These are phyloP conservation scores for Camelina neglecta DNA, from an alignment of 345 rosid species.

Conservation along the genomic window DNA sequence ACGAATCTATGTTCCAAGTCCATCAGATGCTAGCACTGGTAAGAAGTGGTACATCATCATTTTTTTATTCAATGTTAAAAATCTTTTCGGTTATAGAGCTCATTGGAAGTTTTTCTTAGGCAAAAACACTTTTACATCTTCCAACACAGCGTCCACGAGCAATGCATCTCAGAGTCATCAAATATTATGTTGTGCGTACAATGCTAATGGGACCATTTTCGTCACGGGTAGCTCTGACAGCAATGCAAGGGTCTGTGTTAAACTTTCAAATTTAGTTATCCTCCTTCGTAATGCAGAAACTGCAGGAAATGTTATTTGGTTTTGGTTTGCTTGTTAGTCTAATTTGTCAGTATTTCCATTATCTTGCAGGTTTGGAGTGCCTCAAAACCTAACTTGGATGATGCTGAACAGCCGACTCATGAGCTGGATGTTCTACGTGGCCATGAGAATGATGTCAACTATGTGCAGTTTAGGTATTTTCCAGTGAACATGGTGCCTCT, in stretches of 20 bases:
- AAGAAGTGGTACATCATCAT: constrained; percentile 40
- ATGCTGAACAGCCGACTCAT: constrained; percentile 78
- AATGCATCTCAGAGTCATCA: constrained; percentile 68
- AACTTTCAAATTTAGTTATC: constrained; percentile 41
- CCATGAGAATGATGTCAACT: constrained; percentile 97
- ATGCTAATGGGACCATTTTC: constrained; percentile 96
- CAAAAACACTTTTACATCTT: constrained; percentile 56
- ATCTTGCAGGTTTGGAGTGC: constrained; percentile 95
- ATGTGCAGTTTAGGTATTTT: constrained; percentile 90
- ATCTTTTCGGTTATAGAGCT: constrained; percentile 28
- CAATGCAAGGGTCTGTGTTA: constrained; percentile 83
- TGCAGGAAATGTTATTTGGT: constrained; percentile 22
- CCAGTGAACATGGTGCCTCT: constrained; percentile 21
- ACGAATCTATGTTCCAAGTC: constrained; percentile 77
- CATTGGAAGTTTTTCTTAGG: constrained; percentile 54
- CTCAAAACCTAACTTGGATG: constrained; percentile 64
- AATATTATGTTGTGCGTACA: constrained; percentile 91
- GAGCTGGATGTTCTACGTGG: constrained; percentile 93
- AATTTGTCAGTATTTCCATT: constrained; percentile 39
- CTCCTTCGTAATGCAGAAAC: constrained; percentile 36
- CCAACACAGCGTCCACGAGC: constrained; percentile 63
- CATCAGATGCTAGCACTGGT: constrained; percentile 72
- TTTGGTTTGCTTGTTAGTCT: constrained; percentile 30
- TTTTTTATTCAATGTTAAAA: not conserved
- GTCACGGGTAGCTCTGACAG: constrained; percentile 99